Base-by-base conservation (phyloP, 306 rosid genomes). In the Castanospermum australe region DNA sequence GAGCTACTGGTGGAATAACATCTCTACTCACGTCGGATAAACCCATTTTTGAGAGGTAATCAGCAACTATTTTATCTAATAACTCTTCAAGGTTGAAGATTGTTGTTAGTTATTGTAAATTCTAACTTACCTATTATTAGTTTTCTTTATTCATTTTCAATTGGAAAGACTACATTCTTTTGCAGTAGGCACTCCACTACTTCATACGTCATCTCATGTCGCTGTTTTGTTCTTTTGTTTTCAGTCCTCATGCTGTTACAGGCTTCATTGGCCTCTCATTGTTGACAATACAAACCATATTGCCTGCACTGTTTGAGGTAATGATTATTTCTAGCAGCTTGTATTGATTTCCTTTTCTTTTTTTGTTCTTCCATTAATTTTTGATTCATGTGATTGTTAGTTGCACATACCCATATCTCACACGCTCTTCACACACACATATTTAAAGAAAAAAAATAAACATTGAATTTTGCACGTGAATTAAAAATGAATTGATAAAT, bases 1-100 rank as follows among this genome's bases (percentile, higher is more conserved):
- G 97, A 89, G 99, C 98, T 39, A 94, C 97, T 14, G 97, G 99
- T 14, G 99, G 99, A 84, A 35, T 91, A 41, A 94, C 85, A 14
- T 86, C 99, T 71, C 93, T 92, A 38, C 97, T 94, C 51, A 94
- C 97, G 47, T 87, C 97, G 8, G 97, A 91, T 79, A 92, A 81
- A 79, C 95, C 99, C 74, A 88, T 94, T 77, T 84, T 92, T 71
- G 97, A 92, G 74, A 92, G 97, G 97, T 92, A 76, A 21, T 57
- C n/a, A 3, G 11, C 52, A 42, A 32, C 17, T 11, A 45, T 28
- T 21, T 5, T 69, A 20, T 12, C 15, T 41, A 20, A 20, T 15
- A 17, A 33, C 32, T 61, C 36, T 60, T 35, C 67, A 17, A 3
- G 6, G 15, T 76, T 41, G 30, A 70, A 44, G n/a, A 63, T 24